These are phyloP conservation scores for Mortierella sp. DNA, from an alignment of 371 early-diverging fungal species.

Conservation along the genomic window DNA sequence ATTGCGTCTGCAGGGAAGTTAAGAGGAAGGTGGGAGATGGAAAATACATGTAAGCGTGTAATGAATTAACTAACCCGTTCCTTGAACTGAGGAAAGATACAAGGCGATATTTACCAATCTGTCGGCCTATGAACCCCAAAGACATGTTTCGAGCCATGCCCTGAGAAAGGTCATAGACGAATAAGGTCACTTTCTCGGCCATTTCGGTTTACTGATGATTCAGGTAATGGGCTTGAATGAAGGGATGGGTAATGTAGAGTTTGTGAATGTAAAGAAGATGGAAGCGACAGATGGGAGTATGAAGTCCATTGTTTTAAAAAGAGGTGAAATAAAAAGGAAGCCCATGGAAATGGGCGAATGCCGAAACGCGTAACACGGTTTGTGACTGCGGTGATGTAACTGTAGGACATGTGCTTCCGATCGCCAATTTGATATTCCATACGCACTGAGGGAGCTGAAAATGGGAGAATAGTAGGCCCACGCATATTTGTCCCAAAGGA, in stretches of 20 bases:
- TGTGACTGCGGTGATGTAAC: not conserved
- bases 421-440: not conserved
- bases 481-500: not conserved
- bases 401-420: not conserved
- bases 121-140: conserved; percentile 73
- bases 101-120: conserved; percentile 62
- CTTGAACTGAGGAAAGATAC: not conserved
- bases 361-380: not conserved
- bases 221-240: no score
- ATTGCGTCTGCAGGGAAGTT: conserved; percentile 21
- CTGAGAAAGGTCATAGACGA: conserved; percentile 84
- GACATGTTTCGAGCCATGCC: conserved; percentile 80
- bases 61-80: no score
- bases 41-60: no score
- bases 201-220: conserved; percentile 2
- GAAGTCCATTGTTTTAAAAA: not conserved
- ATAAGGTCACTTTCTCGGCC: conserved; percentile 68
- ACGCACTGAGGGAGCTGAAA: not conserved
- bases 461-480: not conserved
- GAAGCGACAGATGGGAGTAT: not conserved
- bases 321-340: not conserved
- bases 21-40: not conserved
- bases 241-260: not conserved
- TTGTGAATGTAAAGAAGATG: not conserved
- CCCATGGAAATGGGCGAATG: not conserved